A percentile compares a stretch with the other conserved stretches of the same genome.
These are phyloP conservation scores for Filobasidium uniguttulatum DNA, from an alignment of 1,284 basidiomycete species.

Conservation along the genomic window DNA sequence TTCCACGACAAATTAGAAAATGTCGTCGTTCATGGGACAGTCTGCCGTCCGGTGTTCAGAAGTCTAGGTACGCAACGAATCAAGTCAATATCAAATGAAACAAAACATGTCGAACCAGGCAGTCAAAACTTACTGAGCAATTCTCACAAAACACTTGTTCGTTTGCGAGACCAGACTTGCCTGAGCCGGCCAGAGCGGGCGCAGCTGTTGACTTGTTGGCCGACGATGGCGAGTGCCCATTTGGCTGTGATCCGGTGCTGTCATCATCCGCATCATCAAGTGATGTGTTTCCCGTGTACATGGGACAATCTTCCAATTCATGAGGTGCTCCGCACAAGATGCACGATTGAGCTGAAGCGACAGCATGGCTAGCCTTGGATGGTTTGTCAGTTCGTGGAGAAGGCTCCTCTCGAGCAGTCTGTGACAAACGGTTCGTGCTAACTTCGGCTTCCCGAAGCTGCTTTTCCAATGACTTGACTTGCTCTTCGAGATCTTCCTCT, in stretches of 20 bases:
- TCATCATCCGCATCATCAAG: slow-evolving; percentile 3
- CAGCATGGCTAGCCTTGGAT: neutral
- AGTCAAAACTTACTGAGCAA: slow-evolving; percentile 29
- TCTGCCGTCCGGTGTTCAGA: slow-evolving; percentile 31
- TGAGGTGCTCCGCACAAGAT: slow-evolving; percentile 35
- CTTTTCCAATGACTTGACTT: slow-evolving; percentile 45
- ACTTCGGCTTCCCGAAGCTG: slow-evolving; percentile 41
- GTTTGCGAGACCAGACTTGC: slow-evolving; percentile 14
- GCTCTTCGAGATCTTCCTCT: slow-evolving; percentile 83
- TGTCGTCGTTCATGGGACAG: slow-evolving; percentile 34
- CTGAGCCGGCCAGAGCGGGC: neutral
- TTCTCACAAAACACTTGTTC: slow-evolving; percentile 32
- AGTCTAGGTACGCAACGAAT: slow-evolving; percentile 18
- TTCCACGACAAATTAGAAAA: too few species aligned
- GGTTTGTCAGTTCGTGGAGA: too few species aligned
- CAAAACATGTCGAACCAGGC: neutral
- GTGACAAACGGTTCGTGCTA: neutral
- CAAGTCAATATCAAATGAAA: neutral
- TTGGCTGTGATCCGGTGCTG: neutral
- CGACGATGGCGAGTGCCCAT: slow-evolving; percentile 16
- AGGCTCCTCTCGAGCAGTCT: neutral
- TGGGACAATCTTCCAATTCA: slow-evolving; percentile 34
- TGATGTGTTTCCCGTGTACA: slow-evolving; percentile 27
- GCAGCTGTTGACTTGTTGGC: slow-evolving; percentile 7
- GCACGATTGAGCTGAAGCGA: slow-evolving; percentile 18